Evolutionary conservation across 164 flowering plant genomes (phyloP).

Genomic region (Macadamia integrifolia): DNA sequence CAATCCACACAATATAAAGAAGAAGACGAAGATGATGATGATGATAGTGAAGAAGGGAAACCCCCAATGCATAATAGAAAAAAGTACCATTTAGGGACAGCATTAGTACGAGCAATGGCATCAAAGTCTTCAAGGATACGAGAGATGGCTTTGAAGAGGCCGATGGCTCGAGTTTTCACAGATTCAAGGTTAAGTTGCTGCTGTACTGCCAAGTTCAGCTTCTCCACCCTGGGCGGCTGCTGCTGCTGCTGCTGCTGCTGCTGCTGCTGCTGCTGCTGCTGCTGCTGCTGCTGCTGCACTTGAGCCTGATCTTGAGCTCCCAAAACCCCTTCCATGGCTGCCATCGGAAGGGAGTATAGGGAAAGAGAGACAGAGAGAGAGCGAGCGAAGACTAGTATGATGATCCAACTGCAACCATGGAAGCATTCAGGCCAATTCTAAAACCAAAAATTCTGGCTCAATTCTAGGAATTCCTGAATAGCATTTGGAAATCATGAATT

Average conservation of each 20-base stretch:
- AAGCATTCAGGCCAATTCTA: no score
- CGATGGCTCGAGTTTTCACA: constrained; percentile 69
- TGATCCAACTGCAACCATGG: no score
- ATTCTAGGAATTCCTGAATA: no score
- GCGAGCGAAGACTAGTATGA: no score
- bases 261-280: constrained; percentile 6
- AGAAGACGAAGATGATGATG: no score
- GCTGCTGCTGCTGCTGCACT: constrained; percentile 2
- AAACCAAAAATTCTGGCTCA: no score
- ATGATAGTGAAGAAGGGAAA: no score
- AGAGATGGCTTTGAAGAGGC: constrained; percentile 80
- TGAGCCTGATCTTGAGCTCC: constrained; percentile 20
- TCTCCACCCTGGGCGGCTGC: constrained; percentile 25
- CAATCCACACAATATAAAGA: no score
- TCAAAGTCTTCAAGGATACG: constrained; percentile 87
- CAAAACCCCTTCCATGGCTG: constrained; percentile 23
- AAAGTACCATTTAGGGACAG: constrained; percentile 77
- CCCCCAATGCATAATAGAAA: neutral
- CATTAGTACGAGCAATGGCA: constrained; percentile 56
- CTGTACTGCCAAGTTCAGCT: constrained; percentile 54
- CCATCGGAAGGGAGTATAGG: constrained; percentile 3
- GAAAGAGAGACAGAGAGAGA: neutral
- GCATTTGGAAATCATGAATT: no score
- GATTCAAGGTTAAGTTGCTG: constrained; percentile 80
- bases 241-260: constrained; percentile 7